Evolutionary conservation across 139 green algal species (phyloP), one percentile per base, ranked within the genome.

Genomic region (Pseudopediastrum boryanum): DNA sequence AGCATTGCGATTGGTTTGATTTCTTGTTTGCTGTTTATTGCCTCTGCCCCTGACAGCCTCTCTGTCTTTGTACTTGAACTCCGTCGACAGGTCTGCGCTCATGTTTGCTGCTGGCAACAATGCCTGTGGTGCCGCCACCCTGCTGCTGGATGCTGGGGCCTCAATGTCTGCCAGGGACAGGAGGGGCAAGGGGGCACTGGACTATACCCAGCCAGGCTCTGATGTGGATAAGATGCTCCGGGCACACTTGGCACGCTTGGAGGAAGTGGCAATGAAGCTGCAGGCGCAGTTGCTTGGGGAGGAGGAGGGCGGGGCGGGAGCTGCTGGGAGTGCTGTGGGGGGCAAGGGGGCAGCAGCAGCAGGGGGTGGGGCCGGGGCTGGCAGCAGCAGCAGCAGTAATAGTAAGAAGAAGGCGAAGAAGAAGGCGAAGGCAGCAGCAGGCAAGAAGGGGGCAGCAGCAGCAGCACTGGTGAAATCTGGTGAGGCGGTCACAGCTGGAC

Each of bases 41-140:
- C n/a, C n/a, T n/a, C n/a, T n/a, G n/a, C n/a, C n/a, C n/a, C n/a
- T n/a, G n/a, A n/a, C n/a, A n/a, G n/a, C n/a, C n/a, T n/a, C n/a
- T n/a, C n/a, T n/a, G n/a, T n/a, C n/a, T n/a, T n/a, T n/a, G n/a
- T n/a, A n/a, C n/a, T n/a, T n/a, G n/a, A n/a, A n/a, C n/a, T n/a
- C 7, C 54, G 8, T 27, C 54, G 16, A n/a, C 10, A 64, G 54
- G 41, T 91, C 88, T 0, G 92, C 92, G n/a, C 88, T 95, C 38
- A 95, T 95, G 92, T 95, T 94, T 82, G 90, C 91, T 4, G 91
- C 88, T 1, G 89, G 89, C 75, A 94, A 90, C 82, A 77, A 80
- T 43, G 43, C 48, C 5, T 36, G 35, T 21, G 29, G 29, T 13
- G 52, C 52, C 29, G 52, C 33, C 38, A 13, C 21, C 35, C 13